These are phyloP conservation scores for Sarocladiaceae sp. DNA, from an alignment of 2,329 filamentous ascomycete species.

Conservation along the genomic window DNA sequence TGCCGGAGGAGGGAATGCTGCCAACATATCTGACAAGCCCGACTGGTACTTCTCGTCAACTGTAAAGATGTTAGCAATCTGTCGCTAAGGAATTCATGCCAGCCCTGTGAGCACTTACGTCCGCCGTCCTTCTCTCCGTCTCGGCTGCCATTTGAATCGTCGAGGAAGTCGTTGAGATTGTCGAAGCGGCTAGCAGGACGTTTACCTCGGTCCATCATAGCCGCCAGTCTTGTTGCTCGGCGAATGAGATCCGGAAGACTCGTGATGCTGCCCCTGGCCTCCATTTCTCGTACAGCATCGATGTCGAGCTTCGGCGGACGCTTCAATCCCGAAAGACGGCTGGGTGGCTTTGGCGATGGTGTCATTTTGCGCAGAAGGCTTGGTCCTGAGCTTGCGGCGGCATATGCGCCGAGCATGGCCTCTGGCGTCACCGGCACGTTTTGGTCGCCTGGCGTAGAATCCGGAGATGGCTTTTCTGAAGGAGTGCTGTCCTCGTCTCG, in stretches of 20 bases:
- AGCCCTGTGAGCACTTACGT: slow-evolving; percentile 26
- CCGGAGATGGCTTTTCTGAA: slow-evolving; percentile 16
- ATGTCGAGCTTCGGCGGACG: slow-evolving; percentile 76
- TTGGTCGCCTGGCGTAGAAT: slow-evolving; percentile 12
- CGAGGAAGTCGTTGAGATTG: slow-evolving; percentile 46
- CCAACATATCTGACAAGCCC: slow-evolving; percentile 60
- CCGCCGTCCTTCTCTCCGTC: slow-evolving; percentile 35
- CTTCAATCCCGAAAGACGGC: slow-evolving; percentile 50
- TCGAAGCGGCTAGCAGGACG: slow-evolving; percentile 57
- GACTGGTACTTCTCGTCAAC: slow-evolving; percentile 44
- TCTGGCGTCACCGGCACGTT: slow-evolving; percentile 32
- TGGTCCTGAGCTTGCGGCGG: slow-evolving; percentile 43
- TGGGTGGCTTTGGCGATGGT: slow-evolving; percentile 27
- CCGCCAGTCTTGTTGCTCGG: slow-evolving; percentile 79
- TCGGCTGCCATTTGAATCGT: slow-evolving; percentile 34
- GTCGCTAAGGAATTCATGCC: background rate
- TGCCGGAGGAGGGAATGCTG: slow-evolving; percentile 60
- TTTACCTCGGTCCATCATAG: slow-evolving; percentile 80
- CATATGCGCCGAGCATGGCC: slow-evolving; percentile 46
- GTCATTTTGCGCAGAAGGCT: slow-evolving; percentile 25
- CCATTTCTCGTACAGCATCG: slow-evolving; percentile 73
- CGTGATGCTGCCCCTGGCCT: slow-evolving; percentile 83
- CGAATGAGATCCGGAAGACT: slow-evolving; percentile 88
- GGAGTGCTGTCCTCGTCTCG: slow-evolving; percentile 42
- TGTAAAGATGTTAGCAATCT: slow-evolving; percentile 16